Percentiles rank a stretch among this genome's conserved stretches.
These are phyloP conservation scores for Talaromyces ruber DNA, from an alignment of 495 filamentous ascomycete genomes.

Conservation along the genomic window DNA sequence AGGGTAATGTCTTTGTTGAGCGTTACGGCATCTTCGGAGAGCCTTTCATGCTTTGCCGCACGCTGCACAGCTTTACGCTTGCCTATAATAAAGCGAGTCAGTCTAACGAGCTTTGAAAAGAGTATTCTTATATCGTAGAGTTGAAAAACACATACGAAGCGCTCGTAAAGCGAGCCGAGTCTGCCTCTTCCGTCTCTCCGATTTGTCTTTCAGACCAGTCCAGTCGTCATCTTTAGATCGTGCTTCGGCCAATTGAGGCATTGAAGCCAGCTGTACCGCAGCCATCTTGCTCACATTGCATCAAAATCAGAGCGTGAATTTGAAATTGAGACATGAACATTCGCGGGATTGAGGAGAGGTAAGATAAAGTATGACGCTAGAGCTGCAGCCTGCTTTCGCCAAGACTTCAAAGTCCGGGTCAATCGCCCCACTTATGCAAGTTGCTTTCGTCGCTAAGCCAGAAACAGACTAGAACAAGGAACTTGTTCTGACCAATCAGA, in stretches of 20 bases:
- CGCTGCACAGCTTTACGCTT: slow-evolving; percentile 2
- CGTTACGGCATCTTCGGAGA: neutral
- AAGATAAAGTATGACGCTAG: neutral
- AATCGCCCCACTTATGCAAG: slow-evolving; percentile 1
- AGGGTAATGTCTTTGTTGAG: neutral
- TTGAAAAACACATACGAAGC: slow-evolving; percentile 17
- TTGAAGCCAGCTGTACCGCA: neutral
- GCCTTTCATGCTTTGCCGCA: neutral
- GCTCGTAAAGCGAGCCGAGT: slow-evolving; percentile 39
- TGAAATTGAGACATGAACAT: neutral
- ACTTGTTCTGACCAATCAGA: neutral
- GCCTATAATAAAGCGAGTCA: neutral
- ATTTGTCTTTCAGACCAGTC: slow-evolving; percentile 26
- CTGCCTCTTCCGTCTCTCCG: slow-evolving; percentile 30
- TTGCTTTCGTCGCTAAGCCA: neutral
- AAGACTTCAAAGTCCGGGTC: neutral
- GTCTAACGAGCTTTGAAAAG: neutral
- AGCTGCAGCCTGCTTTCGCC: slow-evolving; percentile 1
- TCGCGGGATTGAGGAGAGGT: neutral
- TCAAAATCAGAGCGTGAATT: neutral
- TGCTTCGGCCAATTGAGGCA: neutral
- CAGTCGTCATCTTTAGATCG: slow-evolving; percentile 19
- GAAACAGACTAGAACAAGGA: neutral
- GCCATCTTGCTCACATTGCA: neutral
- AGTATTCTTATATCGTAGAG: neutral